These are phyloP conservation scores for Solanum peruvianum DNA, from an alignment of 257 asterid genomes.

Conservation along the genomic window DNA sequence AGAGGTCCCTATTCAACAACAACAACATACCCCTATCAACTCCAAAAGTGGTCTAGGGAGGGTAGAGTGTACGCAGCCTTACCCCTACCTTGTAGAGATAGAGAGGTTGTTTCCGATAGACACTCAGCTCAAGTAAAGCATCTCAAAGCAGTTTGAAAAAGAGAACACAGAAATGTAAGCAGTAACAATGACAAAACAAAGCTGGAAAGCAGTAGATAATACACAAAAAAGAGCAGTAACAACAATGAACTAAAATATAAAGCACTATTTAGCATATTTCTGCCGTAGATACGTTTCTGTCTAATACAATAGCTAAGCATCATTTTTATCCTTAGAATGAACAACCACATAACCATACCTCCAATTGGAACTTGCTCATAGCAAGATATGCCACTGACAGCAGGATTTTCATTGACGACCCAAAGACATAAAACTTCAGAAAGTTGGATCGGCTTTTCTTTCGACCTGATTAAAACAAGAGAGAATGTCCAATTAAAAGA, in stretches of 20 bases:
- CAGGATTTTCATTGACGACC: slow-evolving; percentile 46
- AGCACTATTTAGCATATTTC: not conserved
- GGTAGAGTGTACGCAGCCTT: too few species aligned
- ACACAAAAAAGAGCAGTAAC: too few species aligned
- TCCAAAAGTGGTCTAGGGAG: too few species aligned
- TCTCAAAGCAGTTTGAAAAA: too few species aligned
- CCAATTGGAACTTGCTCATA: slow-evolving; percentile 16
- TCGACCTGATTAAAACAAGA: slow-evolving; percentile 41
- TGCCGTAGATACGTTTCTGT: not conserved
- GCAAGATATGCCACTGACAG: slow-evolving; percentile 28
- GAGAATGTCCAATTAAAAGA: not conserved
- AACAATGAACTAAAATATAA: too few species aligned
- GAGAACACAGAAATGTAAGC: too few species aligned
- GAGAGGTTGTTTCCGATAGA: too few species aligned
- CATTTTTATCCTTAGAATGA: not conserved
- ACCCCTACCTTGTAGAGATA: too few species aligned
- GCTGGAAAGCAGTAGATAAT: too few species aligned
- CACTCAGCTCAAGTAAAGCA: too few species aligned
- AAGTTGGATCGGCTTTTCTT: slow-evolving; percentile 48
- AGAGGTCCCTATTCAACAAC: not conserved
- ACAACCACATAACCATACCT: slow-evolving; percentile 21
- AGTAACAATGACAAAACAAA: too few species aligned
- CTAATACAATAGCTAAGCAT: not conserved
- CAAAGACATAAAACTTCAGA: slow-evolving; percentile 52
- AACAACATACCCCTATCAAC: too few species aligned